Conservation (phyloP, 306 rosid genomes). For the Castanea sativa region DNA sequence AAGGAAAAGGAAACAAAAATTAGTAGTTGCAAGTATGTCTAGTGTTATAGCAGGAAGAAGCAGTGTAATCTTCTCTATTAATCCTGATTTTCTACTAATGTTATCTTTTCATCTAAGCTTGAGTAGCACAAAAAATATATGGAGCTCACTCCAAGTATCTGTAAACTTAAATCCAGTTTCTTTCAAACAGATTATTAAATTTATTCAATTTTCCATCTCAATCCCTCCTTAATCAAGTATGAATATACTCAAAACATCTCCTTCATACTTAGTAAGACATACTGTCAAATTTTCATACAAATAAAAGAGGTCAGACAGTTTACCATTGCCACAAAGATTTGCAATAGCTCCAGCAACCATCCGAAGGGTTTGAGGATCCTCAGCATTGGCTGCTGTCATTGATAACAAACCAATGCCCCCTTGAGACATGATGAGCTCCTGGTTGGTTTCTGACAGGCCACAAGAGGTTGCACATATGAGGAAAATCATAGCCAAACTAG, state of each 20-base stretch:
- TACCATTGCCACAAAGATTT: slow-evolving; percentile 98
- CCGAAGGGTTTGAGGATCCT: slow-evolving; percentile 96
- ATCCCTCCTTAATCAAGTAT: background rate
- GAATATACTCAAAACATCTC: background rate
- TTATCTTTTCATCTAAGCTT: background rate
- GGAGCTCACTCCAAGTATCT: background rate
- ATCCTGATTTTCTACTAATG: background rate
- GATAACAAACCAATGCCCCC: slow-evolving; percentile 91
- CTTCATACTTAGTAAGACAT: background rate
- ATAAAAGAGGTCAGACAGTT: slow-evolving; percentile 26
- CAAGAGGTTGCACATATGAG: slow-evolving; percentile 16
- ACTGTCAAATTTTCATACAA: slow-evolving; percentile 8
- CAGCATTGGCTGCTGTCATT: slow-evolving; percentile 76
- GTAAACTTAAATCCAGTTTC: background rate
- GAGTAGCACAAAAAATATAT: background rate
- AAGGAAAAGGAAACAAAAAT: background rate
- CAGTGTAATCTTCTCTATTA: background rate
- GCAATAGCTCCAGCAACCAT: slow-evolving; percentile 99
- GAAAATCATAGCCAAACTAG: slow-evolving; percentile 10
- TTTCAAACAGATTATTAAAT: background rate
- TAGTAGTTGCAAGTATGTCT: background rate
- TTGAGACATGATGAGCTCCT: slow-evolving; percentile 95
- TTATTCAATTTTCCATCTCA: background rate
- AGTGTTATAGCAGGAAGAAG: background rate
- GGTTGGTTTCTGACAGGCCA: slow-evolving; percentile 80